These are phyloP conservation scores for Populus deltoides DNA, from an alignment of 345 rosid species.

Conservation along the genomic window DNA sequence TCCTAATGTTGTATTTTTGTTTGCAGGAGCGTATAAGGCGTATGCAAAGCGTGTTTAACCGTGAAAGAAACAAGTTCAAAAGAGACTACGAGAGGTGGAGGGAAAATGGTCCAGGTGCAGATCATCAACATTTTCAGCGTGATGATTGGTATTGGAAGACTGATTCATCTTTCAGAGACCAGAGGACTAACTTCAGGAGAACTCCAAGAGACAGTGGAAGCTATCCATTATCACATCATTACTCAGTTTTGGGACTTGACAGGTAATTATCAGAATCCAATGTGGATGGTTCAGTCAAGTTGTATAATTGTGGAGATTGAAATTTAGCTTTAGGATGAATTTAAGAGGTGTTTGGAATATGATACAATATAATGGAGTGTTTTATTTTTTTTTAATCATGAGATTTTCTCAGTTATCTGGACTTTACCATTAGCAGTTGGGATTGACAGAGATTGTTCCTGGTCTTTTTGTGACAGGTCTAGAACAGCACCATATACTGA, in stretches of 20 bases:
- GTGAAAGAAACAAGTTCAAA: slow-evolving; percentile 72
- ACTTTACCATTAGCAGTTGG: neutral
- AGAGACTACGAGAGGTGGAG: slow-evolving; percentile 80
- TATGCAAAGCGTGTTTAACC: slow-evolving; percentile 95
- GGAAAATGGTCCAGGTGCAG: slow-evolving; percentile 57
- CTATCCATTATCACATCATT: slow-evolving; percentile 83
- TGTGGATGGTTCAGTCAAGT: neutral
- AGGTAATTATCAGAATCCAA: slow-evolving; percentile 40
- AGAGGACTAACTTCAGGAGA: slow-evolving; percentile 54
- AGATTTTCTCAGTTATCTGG: neutral
- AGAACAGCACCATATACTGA: slow-evolving; percentile 73
- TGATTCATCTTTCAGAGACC: slow-evolving; percentile 63
- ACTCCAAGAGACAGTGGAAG: slow-evolving; percentile 53
- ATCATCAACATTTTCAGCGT: slow-evolving; percentile 86
- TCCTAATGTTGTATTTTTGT: neutral
- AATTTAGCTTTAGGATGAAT: neutral
- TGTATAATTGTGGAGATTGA: neutral
- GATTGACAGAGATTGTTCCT: neutral
- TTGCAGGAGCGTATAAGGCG: slow-evolving; percentile 88
- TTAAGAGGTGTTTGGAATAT: neutral
- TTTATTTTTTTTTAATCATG: too few species aligned
- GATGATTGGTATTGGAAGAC: slow-evolving; percentile 99
- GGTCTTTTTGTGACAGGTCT: slow-evolving; percentile 40
- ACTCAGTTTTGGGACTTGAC: slow-evolving; percentile 83
- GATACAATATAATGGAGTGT: neutral